Conservation (phyloP, 768 basidiomycete genomes). For the Termitomyces sp. region DNA sequence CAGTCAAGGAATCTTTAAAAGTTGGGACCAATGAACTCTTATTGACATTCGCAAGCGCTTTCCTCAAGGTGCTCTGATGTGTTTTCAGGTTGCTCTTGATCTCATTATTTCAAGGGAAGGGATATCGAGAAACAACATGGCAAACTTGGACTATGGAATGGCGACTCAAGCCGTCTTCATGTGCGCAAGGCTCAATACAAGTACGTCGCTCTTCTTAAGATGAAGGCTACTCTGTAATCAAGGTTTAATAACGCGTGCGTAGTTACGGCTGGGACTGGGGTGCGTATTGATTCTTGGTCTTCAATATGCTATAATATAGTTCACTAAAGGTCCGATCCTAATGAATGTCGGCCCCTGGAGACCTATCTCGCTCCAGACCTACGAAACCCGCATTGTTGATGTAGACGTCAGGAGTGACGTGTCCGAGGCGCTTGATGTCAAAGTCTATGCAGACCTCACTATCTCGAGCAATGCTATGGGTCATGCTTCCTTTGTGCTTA, state of each 20-base stretch:
- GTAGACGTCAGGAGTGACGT: constrained; percentile 60
- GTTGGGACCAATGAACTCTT: constrained; percentile 62
- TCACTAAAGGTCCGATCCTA: constrained; percentile 63
- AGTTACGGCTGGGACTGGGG: constrained; percentile 95
- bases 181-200: constrained; percentile 94
- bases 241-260: not conserved
- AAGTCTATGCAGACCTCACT: constrained; percentile 43
- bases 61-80: constrained; percentile 48
- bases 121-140: constrained; percentile 64
- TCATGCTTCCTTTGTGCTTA: constrained; percentile 46
- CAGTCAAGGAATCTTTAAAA: constrained; percentile 53
- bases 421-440: constrained; percentile 50
- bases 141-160: constrained; percentile 78
- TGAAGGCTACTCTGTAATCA: not conserved
- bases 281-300: constrained; percentile 17
- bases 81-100: not conserved
- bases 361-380: constrained; percentile 69
- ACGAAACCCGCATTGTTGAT: constrained; percentile 60
- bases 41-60: constrained; percentile 73
- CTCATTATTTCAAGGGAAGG: constrained; percentile 52
- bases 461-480: constrained; percentile 37
- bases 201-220: constrained; percentile 37
- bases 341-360: constrained; percentile 92
- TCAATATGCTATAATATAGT: constrained; percentile 1
- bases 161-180: constrained; percentile 85